These are phyloP conservation scores for Byssochlamys sp. DNA, from an alignment of 2,329 filamentous ascomycete genomes.

Conservation along the genomic window DNA sequence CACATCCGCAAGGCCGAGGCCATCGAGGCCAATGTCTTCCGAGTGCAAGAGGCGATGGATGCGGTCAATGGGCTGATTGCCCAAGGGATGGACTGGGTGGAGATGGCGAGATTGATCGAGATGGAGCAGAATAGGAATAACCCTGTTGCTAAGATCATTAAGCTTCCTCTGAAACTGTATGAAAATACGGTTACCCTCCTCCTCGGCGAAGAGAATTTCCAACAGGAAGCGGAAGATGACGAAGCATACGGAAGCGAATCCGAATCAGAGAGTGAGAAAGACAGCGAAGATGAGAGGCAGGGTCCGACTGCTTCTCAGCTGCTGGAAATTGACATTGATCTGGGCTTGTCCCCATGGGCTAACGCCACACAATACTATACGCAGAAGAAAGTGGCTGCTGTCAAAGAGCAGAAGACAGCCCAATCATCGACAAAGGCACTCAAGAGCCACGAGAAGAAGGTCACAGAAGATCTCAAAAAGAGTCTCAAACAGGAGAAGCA, in stretches of 20 bases:
- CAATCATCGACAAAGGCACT: conserved; percentile 72
- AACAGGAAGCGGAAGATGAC: conserved; percentile 49
- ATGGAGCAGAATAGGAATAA: conserved; percentile 74
- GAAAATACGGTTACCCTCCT: conserved; percentile 79
- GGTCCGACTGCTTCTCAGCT: conserved; percentile 23
- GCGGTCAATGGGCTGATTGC: conserved; percentile 84
- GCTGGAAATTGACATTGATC: conserved; percentile 73
- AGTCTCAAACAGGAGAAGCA: conserved; percentile 86
- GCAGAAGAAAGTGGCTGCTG: conserved; percentile 71
- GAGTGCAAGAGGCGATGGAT: conserved; percentile 84
- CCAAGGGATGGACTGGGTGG: conserved; percentile 95
- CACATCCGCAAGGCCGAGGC: conserved; percentile 82
- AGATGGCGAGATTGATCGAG: conserved; percentile 79
- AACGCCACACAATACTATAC: conserved; percentile 90
- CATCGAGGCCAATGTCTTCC: conserved; percentile 80
- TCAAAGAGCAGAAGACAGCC: conserved; percentile 78
- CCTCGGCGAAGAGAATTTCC: conserved; percentile 60
- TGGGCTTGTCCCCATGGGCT: conserved; percentile 70
- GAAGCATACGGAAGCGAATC: conserved; percentile 35
- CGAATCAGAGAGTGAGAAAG: conserved; percentile 13
- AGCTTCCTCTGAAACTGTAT: conserved; percentile 75
- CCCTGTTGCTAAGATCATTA: conserved; percentile 76
- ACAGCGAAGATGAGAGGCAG: conserved; percentile 16
- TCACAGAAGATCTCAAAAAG: conserved; percentile 74
- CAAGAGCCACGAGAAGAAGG: conserved; percentile 83